Percentiles rank a stretch among this genome's conserved stretches.
Evolutionary conservation across 257 asterid genomes (phyloP).

Genomic region (Coffea canephora): DNA sequence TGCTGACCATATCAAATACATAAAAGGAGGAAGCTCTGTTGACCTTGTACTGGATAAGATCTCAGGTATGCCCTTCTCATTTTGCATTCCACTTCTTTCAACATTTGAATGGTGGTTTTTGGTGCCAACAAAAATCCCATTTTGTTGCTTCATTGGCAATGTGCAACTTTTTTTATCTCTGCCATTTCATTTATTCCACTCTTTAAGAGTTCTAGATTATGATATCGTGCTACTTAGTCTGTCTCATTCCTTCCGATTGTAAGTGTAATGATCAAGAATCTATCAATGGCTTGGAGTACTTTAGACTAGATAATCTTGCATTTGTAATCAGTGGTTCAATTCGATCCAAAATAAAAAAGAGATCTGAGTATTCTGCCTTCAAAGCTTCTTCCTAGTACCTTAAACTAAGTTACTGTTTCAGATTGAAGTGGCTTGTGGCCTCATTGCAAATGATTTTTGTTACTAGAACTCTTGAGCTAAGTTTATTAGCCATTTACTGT

Average conservation of each 20-base stretch:
- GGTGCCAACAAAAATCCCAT: not conserved
- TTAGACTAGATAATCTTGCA: not conserved
- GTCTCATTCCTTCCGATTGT: not conserved
- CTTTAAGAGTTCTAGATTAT: not conserved
- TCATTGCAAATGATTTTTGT: not conserved
- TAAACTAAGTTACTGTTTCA: not conserved
- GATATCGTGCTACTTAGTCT: not conserved
- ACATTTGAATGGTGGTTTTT: not conserved
- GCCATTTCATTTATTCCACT: not conserved
- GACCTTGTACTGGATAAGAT: conserved; percentile 34
- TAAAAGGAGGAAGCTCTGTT: conserved; percentile 25
- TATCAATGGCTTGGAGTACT: too few species aligned
- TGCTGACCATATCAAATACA: conserved; percentile 35
- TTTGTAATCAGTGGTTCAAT: not conserved
- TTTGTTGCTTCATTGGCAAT: not conserved
- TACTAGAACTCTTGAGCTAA: not conserved
- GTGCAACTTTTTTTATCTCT: not conserved
- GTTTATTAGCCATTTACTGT: too few species aligned
- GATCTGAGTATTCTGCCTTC: not conserved
- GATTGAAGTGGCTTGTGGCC: not conserved
- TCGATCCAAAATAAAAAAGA: too few species aligned
- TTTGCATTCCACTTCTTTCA: not conserved
- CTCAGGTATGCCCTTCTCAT: conserved; percentile 23
- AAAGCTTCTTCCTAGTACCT: not conserved
- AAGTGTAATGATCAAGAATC: not conserved